Conservation (phyloP, 75 land plant genomes). For the Selaginella tamariscina region DNA sequence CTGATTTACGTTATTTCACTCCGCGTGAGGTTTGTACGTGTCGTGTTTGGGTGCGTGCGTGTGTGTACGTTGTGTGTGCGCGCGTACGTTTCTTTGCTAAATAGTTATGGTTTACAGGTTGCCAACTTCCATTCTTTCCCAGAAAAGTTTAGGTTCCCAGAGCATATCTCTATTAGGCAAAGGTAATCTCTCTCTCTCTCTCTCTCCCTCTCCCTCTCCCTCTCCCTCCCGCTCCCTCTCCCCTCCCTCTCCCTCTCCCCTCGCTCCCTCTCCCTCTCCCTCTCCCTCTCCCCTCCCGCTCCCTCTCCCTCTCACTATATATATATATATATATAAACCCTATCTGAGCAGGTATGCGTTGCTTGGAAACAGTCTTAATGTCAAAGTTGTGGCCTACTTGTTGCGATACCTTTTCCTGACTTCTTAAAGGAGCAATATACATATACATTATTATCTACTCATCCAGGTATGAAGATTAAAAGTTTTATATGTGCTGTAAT, state of each 20-base stretch:
- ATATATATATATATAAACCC: too few relatives aligned
- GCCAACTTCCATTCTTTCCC: conserved; percentile 95
- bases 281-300: too few relatives aligned
- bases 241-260: conserved; percentile 1
- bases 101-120: conserved; percentile 59
- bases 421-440: too few relatives aligned
- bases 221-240: neutral
- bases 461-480: too few relatives aligned
- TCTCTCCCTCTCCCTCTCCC: too few relatives aligned
- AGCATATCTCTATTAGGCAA: conserved; percentile 53
- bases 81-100: too few relatives aligned
- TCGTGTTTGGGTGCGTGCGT: neutral
- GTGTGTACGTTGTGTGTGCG: neutral
- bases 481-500: too few relatives aligned
- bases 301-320: too few relatives aligned
- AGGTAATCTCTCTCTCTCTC: conserved; percentile 36
- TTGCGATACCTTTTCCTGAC: conserved; percentile 48
- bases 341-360: conserved; percentile 55
- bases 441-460: too few relatives aligned
- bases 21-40: conserved; percentile 64
- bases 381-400: conserved; percentile 64
- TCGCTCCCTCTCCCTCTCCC: too few relatives aligned
- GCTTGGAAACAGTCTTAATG: conserved; percentile 79
- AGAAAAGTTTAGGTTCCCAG: conserved; percentile 52
- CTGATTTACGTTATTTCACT: conserved; percentile 75